Conservation (phyloP, 345 rosid species). For the Hypericum perforatum region DNA sequence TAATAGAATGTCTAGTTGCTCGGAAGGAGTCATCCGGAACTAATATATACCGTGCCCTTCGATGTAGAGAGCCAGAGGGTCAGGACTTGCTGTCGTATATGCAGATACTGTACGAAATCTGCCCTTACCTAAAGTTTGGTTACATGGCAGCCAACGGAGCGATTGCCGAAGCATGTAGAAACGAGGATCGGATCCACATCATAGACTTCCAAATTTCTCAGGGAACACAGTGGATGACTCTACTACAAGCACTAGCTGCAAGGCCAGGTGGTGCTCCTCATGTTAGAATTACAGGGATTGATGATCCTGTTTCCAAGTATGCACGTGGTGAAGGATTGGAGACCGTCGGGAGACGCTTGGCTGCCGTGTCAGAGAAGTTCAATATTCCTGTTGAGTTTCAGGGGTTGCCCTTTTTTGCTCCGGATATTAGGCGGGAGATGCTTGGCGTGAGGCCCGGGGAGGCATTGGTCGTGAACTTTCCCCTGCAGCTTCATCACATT, state of each 20-base stretch:
- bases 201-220: slow-evolving; percentile 59
- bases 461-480: slow-evolving; percentile 57
- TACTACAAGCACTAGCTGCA: slow-evolving; percentile 61
- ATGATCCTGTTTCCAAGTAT: slow-evolving; percentile 39
- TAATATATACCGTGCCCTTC: slow-evolving; percentile 36
- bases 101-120: slow-evolving; percentile 54
- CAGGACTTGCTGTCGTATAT: slow-evolving; percentile 54
- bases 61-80: slow-evolving; percentile 51
- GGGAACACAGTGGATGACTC: slow-evolving; percentile 68
- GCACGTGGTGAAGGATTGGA: slow-evolving; percentile 49
- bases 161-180: slow-evolving; percentile 66
- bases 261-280: slow-evolving; percentile 57
- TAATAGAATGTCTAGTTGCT: slow-evolving; percentile 60
- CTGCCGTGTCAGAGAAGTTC: slow-evolving; percentile 38
- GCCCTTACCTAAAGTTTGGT: slow-evolving; percentile 69
- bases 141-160: slow-evolving; percentile 80
- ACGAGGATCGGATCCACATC: slow-evolving; percentile 47
- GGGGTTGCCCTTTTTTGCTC: slow-evolving; percentile 46
- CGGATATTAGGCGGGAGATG: slow-evolving; percentile 43
- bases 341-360: slow-evolving; percentile 35
- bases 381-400: slow-evolving; percentile 47
- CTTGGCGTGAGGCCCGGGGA: slow-evolving; percentile 59
- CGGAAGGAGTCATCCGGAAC: slow-evolving; percentile 45
- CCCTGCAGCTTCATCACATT: slow-evolving; percentile 62
- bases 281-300: slow-evolving; percentile 65